Base-by-base conservation (phyloP, 352 stramenopile genomes). In the Pythium folliculosum region DNA sequence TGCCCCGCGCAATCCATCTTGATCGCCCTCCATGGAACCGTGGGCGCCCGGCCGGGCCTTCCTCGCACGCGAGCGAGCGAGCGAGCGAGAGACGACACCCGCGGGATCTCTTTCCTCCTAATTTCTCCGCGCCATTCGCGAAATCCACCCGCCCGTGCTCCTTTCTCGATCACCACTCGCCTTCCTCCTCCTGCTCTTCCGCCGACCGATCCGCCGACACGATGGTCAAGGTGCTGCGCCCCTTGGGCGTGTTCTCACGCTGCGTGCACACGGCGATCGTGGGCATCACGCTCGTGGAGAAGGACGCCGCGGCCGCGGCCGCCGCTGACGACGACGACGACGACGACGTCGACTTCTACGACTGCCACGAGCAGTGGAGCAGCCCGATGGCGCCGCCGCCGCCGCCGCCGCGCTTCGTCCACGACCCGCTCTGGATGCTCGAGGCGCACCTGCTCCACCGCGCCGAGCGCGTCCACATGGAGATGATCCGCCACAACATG, bases 201-300 rank as follows among this genome's bases (percentile, higher is more conserved):
- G 2, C 25, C 19, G n/a, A n/a, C n/a, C n/a, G n/a, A n/a, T n/a
- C n/a, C 19, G 5, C 16, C 38, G 40, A 30, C 32, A 56, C 40
- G 21, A 72, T 72, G 66, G 66, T 68, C 52, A 72, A 72, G 53
- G 45, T 72, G n/a, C 51, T 64, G 48, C 47, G 30, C 37, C 66
- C 66, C 10, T 19, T 6, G 1, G 16, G 21, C 12, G n/a, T 8
- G 43, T 65, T 65, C 47, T 21, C 19, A 22, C 59, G 60, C 43
- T 67, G 53, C 40, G 47, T 50, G 0, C 37, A 59, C 35, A 47
- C 56, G 17, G 51, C 35, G n/a, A 23, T 70, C 12, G 55, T 21
- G 7, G 63, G 51, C 35, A 22, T 50, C 14, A 14, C 25, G 17
- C 25, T 70, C 21, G 30, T 40, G 45, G 25, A 55, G 16, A 27